A percentile compares a stretch with the other conserved stretches of the same genome.
phyloP scores from a whole-genome alignment of 2,329 filamentous ascomycete genomes.

The Cladophialophora psammophila region DNA sequence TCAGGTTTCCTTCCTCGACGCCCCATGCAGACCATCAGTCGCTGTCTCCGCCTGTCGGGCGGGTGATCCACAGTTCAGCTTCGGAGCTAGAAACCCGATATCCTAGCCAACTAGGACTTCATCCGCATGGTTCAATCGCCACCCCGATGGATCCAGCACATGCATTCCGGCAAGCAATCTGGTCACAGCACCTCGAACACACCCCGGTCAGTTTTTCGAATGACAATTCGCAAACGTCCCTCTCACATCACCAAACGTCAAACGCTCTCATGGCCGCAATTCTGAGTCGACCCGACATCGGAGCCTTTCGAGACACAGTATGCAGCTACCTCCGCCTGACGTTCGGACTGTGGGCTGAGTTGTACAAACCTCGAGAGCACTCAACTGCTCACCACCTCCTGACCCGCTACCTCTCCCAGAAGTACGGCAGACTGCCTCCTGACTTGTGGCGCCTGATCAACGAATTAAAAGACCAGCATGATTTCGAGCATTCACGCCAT shows the following conservation, averaged over 20 bases:
- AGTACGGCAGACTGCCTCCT: slow-evolving; percentile 20
- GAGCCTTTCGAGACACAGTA: slow-evolving; percentile 9
- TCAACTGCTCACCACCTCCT: slow-evolving; percentile 18
- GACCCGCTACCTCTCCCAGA: slow-evolving; percentile 16
- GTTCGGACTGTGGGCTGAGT: slow-evolving; percentile 16
- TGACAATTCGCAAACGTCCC: slow-evolving; percentile 4
- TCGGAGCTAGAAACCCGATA: slow-evolving; percentile 11
- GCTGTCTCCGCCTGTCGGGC: neutral
- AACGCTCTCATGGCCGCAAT: slow-evolving; percentile 7
- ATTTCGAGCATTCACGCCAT: slow-evolving; percentile 18
- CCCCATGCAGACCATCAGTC: neutral
- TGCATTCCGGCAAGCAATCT: neutral
- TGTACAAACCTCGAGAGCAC: slow-evolving; percentile 19
- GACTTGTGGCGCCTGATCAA: slow-evolving; percentile 25
- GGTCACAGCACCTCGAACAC: neutral
- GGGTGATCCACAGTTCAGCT: slow-evolving; percentile 8
- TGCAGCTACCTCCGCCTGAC: slow-evolving; percentile 24
- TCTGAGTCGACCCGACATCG: slow-evolving; percentile 16
- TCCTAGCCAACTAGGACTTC: neutral
- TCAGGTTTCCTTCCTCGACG: neutral
- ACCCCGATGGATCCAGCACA: neutral
- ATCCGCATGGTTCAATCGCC: neutral
- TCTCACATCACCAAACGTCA: neutral
- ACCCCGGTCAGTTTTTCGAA: neutral
- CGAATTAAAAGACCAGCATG: slow-evolving; percentile 11